Conservation (phyloP, 2,329 filamentous ascomycete species). For the Cordyceps cicadae region DNA sequence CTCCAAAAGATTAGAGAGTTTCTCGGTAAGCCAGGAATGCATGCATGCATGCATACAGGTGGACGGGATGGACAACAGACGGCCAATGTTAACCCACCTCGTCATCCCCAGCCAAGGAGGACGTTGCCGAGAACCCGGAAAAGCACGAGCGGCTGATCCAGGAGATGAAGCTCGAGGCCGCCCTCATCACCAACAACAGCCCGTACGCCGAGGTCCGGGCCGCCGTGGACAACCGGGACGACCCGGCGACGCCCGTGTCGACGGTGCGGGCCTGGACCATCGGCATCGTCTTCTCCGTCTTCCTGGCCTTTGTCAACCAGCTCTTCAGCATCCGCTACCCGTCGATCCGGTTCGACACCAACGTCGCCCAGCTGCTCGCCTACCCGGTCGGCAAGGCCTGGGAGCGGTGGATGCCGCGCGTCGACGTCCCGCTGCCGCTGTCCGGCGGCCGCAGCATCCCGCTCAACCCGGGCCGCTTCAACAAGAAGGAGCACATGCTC, state of each 20-base stretch:
- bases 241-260: conserved; percentile 25
- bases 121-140: conserved; percentile 20
- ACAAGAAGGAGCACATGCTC: conserved; percentile 44
- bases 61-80: no score
- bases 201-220: conserved; percentile 30
- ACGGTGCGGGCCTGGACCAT: conserved; percentile 30
- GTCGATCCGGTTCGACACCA: conserved; percentile 27
- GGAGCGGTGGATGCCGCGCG: conserved; percentile 26
- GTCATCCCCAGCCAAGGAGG: conserved; percentile 11
- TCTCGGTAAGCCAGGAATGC: conserved; percentile 20
- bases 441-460: conserved; percentile 23
- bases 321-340: conserved; percentile 31
- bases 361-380: conserved; percentile 30
- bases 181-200: conserved; percentile 24
- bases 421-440: conserved; percentile 19
- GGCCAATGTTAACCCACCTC: not conserved
- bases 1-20: conserved; percentile 32
- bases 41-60: not conserved
- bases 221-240: conserved; percentile 33
- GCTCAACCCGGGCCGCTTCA: conserved; percentile 41
- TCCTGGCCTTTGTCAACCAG: conserved; percentile 28
- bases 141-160: conserved; percentile 23
- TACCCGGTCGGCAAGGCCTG: conserved; percentile 28
- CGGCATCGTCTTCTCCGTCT: conserved; percentile 25
- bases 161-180: conserved; percentile 27